A percentile compares a stretch with the other conserved stretches of the same genome.
Evolutionary conservation across 805 yeast species (phyloP).

Genomic region (Clavispora vitiphila): DNA sequence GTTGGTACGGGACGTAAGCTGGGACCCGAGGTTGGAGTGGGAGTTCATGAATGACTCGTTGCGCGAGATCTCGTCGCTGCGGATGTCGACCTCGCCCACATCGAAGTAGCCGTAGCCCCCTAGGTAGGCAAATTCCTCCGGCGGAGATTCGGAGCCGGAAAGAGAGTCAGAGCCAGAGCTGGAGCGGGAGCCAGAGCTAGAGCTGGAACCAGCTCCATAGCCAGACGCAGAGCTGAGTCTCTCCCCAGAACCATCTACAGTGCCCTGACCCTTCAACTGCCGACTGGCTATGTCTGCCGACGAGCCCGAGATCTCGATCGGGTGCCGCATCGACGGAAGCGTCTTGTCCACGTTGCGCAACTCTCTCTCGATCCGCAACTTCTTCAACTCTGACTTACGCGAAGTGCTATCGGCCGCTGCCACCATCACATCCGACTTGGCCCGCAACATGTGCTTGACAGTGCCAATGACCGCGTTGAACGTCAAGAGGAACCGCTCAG

Average conservation of each 20-base stretch:
- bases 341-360: slow-evolving; percentile 21
- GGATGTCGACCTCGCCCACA: slow-evolving; percentile 57
- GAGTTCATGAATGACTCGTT: slow-evolving; percentile 27
- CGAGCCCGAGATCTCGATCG: slow-evolving; percentile 17
- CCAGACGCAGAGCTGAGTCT: too few relatives aligned
- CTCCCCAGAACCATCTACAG: too few relatives aligned
- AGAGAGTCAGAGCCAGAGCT: slow-evolving; percentile 1
- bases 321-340: slow-evolving; percentile 18
- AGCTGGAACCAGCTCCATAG: too few relatives aligned
- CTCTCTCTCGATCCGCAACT: slow-evolving; percentile 31
- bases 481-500: slow-evolving; percentile 69
- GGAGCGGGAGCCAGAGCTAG: neutral
- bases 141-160: slow-evolving; percentile 16
- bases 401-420: slow-evolving; percentile 27
- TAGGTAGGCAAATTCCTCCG: slow-evolving; percentile 35
- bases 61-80: slow-evolving; percentile 36
- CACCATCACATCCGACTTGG: slow-evolving; percentile 28
- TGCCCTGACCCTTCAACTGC: too few relatives aligned
- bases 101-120: slow-evolving; percentile 91
- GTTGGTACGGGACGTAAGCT: slow-evolving; percentile 16
- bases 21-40: slow-evolving; percentile 20
- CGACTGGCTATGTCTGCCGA: neutral
- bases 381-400: slow-evolving; percentile 30
- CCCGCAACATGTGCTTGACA: slow-evolving; percentile 46
- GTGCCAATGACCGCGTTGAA: slow-evolving; percentile 59